Evolutionary conservation across 2,329 filamentous ascomycete genomes (phyloP), one percentile per base, ranked within the genome.

Genomic region (Arthrobotrys musiformis): DNA sequence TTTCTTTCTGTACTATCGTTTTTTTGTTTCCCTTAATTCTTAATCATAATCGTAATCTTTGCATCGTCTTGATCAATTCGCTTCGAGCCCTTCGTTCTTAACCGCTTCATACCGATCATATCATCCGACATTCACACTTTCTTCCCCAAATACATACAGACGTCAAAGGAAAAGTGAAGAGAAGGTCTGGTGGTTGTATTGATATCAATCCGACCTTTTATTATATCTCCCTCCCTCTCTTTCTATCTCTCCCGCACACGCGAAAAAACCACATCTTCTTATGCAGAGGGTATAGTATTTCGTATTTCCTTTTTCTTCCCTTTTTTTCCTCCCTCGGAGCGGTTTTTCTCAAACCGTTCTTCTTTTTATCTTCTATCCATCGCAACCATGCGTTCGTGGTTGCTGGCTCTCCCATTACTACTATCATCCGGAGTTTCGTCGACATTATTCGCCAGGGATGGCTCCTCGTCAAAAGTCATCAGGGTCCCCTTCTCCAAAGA

Each of bases 211-310:
- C n/a, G n/a, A n/a, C n/a, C n/a, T n/a, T n/a, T n/a, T n/a, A n/a
- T n/a, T n/a, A n/a, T n/a, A n/a, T n/a, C n/a, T n/a, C n/a, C n/a
- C n/a, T n/a, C n/a, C n/a, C n/a, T n/a, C n/a, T n/a, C 26, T 40
- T 58, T 40, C 15, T 9, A 52, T n/a, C 48, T 6, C 35, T 37
- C 35, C 69, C 70, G 70, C 70, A 42, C 56, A 48, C 46, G 70
- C 72, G 72, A 76, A 64, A 76, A 28, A 26, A 67, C 22, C 54
- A 70, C 70, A 70, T 77, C 61, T 68, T 70, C 73, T 77, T 77
- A 77, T 77, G 73, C 69, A 70, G 73, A 67, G 50, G 73, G 67
- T 66, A 77, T 77, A 77, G 66, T 50, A 22, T 22, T 64, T 60
- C 64, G 70, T 54, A 15, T 64, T 76, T 76, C 54, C 15, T 58